phyloP scores from a whole-genome alignment of 495 filamentous ascomycete genomes.

The Daldinia decipiens region DNA sequence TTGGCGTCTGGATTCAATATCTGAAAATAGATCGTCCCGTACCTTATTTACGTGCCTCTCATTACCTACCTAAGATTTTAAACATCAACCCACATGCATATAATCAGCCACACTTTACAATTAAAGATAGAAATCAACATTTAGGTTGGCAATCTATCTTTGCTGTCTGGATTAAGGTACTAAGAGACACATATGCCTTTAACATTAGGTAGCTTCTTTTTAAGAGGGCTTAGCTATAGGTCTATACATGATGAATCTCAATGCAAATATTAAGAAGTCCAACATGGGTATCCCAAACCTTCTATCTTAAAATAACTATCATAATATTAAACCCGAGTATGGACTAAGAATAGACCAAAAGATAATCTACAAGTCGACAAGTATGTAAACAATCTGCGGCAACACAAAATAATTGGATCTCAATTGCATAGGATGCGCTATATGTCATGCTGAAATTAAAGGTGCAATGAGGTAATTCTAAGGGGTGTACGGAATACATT shows the following conservation, averaged over 20 bases:
- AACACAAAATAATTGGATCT: not conserved
- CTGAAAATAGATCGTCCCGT: constrained; percentile 19
- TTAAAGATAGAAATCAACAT: not conserved
- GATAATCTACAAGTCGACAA: not conserved
- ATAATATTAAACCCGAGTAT: too few relatives aligned
- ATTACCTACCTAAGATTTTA: not conserved
- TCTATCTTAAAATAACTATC: too few relatives aligned
- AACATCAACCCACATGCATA: not conserved
- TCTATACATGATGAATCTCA: too few relatives aligned
- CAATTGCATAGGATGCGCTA: not conserved
- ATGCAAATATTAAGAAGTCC: too few relatives aligned
- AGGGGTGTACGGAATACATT: too few relatives aligned
- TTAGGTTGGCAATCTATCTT: not conserved
- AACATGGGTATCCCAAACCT: too few relatives aligned
- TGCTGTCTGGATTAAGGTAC: not conserved
- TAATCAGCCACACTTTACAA: not conserved
- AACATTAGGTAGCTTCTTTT: too few relatives aligned
- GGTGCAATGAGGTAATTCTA: not conserved
- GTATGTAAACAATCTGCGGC: not conserved
- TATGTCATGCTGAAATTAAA: constrained; percentile 2
- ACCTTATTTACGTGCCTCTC: not conserved
- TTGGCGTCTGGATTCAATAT: constrained; percentile 2
- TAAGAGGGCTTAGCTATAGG: too few relatives aligned
- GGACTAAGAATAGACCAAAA: not conserved
- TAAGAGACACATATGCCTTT: too few relatives aligned